These are phyloP conservation scores for Erodium texanum DNA, from an alignment of 441 rosid genomes.

Conservation along the genomic window DNA sequence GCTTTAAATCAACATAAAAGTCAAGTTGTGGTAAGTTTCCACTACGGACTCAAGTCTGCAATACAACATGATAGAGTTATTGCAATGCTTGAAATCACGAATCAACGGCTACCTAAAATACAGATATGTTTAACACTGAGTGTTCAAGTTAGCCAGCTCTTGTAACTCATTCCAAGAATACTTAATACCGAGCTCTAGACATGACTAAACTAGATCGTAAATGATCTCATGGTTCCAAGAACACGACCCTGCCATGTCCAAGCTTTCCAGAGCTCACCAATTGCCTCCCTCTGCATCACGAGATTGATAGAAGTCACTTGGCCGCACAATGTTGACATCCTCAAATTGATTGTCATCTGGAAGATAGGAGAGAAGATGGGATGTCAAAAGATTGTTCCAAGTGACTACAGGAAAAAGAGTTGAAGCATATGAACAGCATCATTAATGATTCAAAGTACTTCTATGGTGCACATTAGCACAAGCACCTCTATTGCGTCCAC, in stretches of 20 bases:
- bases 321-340: constrained; percentile 55
- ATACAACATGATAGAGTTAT: too few relatives aligned
- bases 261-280: constrained; percentile 27
- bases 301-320: constrained; percentile 50
- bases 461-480: background rate
- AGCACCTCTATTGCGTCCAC: background rate
- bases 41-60: too few relatives aligned
- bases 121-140: too few relatives aligned
- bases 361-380: background rate
- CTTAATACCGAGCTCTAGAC: too few relatives aligned
- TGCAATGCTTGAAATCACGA: too few relatives aligned
- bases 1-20: too few relatives aligned
- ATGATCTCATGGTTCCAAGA: background rate
- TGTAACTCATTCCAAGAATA: too few relatives aligned
- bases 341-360: constrained; percentile 76
- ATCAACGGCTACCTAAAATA: too few relatives aligned
- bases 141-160: too few relatives aligned
- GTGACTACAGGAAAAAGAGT: constrained; percentile 4
- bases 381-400: background rate
- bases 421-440: background rate
- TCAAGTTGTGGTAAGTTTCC: too few relatives aligned
- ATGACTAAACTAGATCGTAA: background rate
- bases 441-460: background rate
- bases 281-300: constrained; percentile 47
- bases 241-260: background rate